A percentile compares a stretch with the other conserved stretches of the same genome.
These are phyloP conservation scores for Aspergillaceae sp. DNA, from an alignment of 2,329 filamentous ascomycete species.

Conservation along the genomic window DNA sequence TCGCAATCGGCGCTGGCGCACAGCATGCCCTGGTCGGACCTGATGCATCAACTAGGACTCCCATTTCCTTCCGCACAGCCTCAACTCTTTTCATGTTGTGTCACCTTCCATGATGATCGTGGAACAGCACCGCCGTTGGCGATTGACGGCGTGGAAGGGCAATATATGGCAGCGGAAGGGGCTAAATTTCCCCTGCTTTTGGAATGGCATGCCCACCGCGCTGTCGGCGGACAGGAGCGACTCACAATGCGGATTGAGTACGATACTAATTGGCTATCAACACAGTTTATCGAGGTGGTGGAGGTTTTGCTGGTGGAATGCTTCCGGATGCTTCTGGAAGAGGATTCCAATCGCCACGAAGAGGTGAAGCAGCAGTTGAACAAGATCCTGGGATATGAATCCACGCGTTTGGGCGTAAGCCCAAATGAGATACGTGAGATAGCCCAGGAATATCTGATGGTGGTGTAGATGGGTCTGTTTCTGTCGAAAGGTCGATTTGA, in stretches of 20 bases:
- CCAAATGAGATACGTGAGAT: neutral
- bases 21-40: constrained; percentile 22
- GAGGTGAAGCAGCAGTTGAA: neutral
- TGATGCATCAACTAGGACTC: constrained; percentile 15
- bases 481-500: neutral
- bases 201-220: constrained; percentile 7
- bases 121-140: neutral
- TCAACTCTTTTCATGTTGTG: constrained; percentile 4
- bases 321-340: neutral
- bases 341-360: neutral
- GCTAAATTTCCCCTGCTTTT: constrained; percentile 17
- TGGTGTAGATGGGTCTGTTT: neutral
- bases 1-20: constrained; percentile 19
- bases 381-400: neutral
- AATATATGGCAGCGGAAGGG: constrained; percentile 9
- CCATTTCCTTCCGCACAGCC: constrained; percentile 5
- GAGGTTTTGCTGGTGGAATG: neutral
- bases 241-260: neutral
- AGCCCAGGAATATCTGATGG: neutral
- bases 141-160: constrained; percentile 5
- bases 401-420: neutral
- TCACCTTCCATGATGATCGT: constrained; percentile 21
- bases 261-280: constrained; percentile 22
- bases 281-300: constrained; percentile 9
- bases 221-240: neutral